Percentiles rank a stretch among this genome's conserved stretches.
Evolutionary conservation across 192 early-diverging fungal genomes (phyloP).

Genomic region (Backusella sp.): DNA sequence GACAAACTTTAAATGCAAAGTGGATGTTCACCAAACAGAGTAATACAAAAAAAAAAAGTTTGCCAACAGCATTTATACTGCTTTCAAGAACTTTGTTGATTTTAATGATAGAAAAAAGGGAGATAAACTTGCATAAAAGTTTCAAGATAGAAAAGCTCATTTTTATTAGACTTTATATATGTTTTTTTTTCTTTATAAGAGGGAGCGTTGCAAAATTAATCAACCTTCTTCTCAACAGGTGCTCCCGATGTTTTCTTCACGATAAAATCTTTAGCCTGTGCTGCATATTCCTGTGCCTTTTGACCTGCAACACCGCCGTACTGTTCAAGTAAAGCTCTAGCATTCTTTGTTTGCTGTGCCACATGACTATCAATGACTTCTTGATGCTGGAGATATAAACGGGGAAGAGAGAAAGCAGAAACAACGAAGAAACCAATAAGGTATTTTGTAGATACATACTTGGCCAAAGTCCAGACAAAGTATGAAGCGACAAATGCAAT

Average conservation of each 20-base stretch:
- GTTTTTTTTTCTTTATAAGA: background rate
- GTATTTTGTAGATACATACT: constrained; percentile 33
- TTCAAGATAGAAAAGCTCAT: background rate
- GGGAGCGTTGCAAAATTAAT: background rate
- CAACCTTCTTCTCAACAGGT: constrained; percentile 2
- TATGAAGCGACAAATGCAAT: constrained; percentile 21
- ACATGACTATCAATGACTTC: constrained; percentile 29
- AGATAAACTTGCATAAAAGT: background rate
- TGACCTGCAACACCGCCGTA: constrained; percentile 32
- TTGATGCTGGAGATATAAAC: constrained; percentile 35
- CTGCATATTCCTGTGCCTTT: constrained; percentile 21
- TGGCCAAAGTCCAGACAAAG: constrained; percentile 32
- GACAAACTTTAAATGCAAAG: background rate
- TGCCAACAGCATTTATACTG: background rate
- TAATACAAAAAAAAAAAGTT: background rate
- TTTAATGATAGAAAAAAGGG: background rate
- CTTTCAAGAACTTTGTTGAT: background rate
- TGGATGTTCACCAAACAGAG: background rate
- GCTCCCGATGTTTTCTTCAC: constrained; percentile 4
- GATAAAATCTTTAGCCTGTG: constrained; percentile 21
- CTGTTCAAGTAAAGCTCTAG: constrained; percentile 19
- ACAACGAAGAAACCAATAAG: constrained; percentile 24
- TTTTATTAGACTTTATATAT: background rate
- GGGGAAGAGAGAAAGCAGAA: constrained; percentile 24
- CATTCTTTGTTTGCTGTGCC: constrained; percentile 20